phyloP scores from a whole-genome alignment of 257 asterid species.

The Lycium ferocissimum region DNA sequence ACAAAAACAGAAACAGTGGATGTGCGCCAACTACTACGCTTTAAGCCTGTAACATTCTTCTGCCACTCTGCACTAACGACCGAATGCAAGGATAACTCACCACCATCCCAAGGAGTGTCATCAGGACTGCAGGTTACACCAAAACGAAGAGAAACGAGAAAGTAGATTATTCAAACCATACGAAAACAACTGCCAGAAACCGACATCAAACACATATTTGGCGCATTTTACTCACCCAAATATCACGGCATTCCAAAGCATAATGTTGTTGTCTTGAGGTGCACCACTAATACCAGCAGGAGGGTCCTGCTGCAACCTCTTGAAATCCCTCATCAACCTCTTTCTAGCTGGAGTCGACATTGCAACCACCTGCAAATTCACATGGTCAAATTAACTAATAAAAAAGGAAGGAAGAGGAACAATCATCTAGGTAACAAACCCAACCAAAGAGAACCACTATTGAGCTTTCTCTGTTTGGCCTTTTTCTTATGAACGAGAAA shows the following conservation, averaged over 20 bases:
- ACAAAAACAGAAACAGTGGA: constrained; percentile 8
- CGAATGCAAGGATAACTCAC: constrained; percentile 56
- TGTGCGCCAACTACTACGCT: constrained; percentile 25
- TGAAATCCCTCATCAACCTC: constrained; percentile 88
- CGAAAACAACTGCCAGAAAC: not conserved
- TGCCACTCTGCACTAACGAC: constrained; percentile 23
- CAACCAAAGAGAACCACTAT: constrained; percentile 3
- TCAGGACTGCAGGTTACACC: constrained; percentile 78
- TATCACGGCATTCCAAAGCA: constrained; percentile 88
- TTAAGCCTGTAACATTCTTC: constrained; percentile 27
- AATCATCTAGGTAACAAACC: not conserved
- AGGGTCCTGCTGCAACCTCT: constrained; percentile 84
- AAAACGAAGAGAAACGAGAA: constrained; percentile 46
- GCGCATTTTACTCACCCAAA: constrained; percentile 57
- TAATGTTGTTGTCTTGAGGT: constrained; percentile 77
- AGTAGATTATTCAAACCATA: constrained; percentile 39
- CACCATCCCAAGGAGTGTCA: constrained; percentile 96
- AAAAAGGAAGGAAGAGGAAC: not conserved
- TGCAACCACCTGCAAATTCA: constrained; percentile 43
- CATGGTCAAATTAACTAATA: not conserved
- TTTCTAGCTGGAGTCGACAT: constrained; percentile 86
- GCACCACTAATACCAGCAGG: constrained; percentile 90
- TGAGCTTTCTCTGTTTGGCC: constrained; percentile 6
- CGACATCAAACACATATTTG: not conserved
- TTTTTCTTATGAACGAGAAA: not conserved